Evolutionary conservation across 1,284 basidiomycete genomes (phyloP), one percentile per base, ranked within the genome.

Genomic region (Heterobasidion irregulare): DNA sequence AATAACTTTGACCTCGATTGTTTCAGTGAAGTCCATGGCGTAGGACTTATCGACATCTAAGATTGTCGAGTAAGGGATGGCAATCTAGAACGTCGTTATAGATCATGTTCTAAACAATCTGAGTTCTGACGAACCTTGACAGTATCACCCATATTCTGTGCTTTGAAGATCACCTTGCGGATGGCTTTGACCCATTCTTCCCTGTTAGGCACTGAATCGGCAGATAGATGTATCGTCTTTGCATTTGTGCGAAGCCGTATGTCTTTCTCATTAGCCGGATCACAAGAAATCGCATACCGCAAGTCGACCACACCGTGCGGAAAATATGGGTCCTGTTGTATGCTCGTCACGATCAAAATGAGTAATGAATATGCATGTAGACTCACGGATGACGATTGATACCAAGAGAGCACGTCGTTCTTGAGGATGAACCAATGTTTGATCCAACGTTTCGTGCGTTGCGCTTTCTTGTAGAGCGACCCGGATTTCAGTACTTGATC

Each of bases 171-270:
- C 36, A 89, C 88, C 69, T 91, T 95, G 56, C 86, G 82, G 56
- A 99, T 85, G 2, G 90, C 85, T 66, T 94, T 93, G 43, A 98
- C 85, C 96, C 96, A 99, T 70, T 94, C 90, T 48, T 93, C 86
- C 46, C 91, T 80, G 66, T 84, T 90, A 0, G 86, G 82, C 12
- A 82, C 72, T 8, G 92, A 94, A 61, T 94, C 90, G 1, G 89
- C 88, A 44, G 81, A 80, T 58, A 95, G 70, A 6, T 80, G 71
- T 51, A 94, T 79, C 36, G 77, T 81, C 69, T 86, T 87, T 69
- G 91, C 84, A 62, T 89, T 87, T 6, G 92, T 94, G 45, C 90
- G 78, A 10, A 95, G 68, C 50, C 87, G 84, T 64, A 95, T 85
- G 33, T 83, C 85, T 60, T 78, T 86, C 62, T 92, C 85, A 16